Percentiles rank a stretch among this genome's conserved stretches.
Evolutionary conservation across 2,329 filamentous ascomycete genomes (phyloP).

Genomic region (Didymella exigua): DNA sequence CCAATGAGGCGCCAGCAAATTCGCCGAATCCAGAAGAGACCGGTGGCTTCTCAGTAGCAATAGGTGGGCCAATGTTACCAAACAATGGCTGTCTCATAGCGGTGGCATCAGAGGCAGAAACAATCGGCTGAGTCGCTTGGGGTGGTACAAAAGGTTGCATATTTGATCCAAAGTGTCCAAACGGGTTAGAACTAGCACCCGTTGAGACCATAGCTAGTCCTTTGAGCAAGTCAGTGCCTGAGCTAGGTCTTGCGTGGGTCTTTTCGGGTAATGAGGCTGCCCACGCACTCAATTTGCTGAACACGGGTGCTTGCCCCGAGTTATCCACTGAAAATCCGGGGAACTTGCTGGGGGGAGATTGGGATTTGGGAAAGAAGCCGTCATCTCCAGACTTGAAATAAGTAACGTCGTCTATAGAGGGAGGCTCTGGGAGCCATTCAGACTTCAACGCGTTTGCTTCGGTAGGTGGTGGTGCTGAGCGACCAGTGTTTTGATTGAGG

Average conservation of each 20-base stretch:
- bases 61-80: background rate
- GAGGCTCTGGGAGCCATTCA: background rate
- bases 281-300: background rate
- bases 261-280: no score
- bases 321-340: no score
- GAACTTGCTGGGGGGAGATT: no score
- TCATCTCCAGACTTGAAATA: no score
- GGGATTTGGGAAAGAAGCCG: no score
- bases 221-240: background rate
- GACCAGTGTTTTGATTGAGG: background rate
- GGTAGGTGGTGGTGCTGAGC: background rate
- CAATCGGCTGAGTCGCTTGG: background rate
- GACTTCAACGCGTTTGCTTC: background rate
- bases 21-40: background rate
- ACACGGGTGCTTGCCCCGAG: background rate
- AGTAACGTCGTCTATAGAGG: background rate
- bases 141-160: background rate
- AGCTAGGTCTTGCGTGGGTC: background rate
- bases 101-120: background rate
- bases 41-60: background rate
- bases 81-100: background rate
- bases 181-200: background rate
- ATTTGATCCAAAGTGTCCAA: background rate
- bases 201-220: no score
- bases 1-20: background rate